These are phyloP conservation scores for Claviceps quebecensis DNA, from an alignment of 2,329 filamentous ascomycete genomes.

Conservation along the genomic window DNA sequence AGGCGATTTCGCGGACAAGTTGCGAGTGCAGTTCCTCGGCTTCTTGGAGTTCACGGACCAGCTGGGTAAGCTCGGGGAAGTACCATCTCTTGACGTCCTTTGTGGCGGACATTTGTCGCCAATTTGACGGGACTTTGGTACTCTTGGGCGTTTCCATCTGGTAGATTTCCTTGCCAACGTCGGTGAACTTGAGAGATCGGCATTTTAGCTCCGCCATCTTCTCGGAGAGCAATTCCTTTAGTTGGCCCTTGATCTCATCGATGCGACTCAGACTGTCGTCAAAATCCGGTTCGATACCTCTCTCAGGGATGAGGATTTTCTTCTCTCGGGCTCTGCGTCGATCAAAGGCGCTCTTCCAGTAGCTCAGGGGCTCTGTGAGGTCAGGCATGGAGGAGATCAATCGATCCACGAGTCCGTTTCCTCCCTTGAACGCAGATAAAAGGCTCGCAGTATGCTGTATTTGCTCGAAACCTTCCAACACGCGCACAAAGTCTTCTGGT, in stretches of 20 bases:
- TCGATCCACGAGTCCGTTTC: conserved; percentile 70
- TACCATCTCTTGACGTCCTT: conserved; percentile 87
- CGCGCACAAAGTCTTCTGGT: conserved; percentile 81
- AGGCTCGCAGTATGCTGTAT: conserved; percentile 89
- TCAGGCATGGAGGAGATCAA: conserved; percentile 79
- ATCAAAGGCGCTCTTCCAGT: conserved; percentile 90
- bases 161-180: conserved; percentile 94
- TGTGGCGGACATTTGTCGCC: conserved; percentile 95
- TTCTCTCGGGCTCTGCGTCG: conserved; percentile 63
- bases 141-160: conserved; percentile 82
- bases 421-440: conserved; percentile 58
- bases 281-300: conserved; percentile 82
- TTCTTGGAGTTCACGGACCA: conserved; percentile 83
- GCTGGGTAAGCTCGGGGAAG: conserved; percentile 64
- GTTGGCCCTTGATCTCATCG: conserved; percentile 56
- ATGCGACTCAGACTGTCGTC: conserved; percentile 70
- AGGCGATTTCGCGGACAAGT: conserved; percentile 73
- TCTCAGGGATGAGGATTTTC: conserved; percentile 71
- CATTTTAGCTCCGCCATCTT: conserved; percentile 63
- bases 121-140: conserved; percentile 72
- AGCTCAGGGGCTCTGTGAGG: conserved; percentile 56
- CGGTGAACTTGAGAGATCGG: conserved; percentile 57
- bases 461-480: conserved; percentile 92
- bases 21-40: conserved; percentile 88
- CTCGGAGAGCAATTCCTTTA: conserved; percentile 56